Conservation (phyloP, 345 rosid species). For the Nasturtium officinale region DNA sequence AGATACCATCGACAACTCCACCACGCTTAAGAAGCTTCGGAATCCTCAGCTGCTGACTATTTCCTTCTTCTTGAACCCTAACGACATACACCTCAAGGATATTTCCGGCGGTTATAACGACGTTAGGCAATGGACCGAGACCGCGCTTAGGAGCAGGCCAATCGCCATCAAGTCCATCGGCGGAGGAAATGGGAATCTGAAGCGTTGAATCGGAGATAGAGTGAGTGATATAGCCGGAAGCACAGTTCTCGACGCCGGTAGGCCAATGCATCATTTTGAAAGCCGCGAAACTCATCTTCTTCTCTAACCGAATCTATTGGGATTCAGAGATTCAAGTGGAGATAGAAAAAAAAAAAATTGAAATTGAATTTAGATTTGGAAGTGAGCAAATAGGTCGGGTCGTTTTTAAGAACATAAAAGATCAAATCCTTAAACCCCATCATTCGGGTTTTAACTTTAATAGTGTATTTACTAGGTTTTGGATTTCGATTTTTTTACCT, state of each 20-base stretch:
- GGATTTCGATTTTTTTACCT: too few relatives aligned
- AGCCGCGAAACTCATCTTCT: slow-evolving; percentile 93
- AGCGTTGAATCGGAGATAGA: slow-evolving; percentile 61
- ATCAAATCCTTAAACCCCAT: slow-evolving; percentile 2
- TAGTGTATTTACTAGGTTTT: too few relatives aligned
- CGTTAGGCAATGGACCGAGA: slow-evolving; percentile 75
- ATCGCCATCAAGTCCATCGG: slow-evolving; percentile 71
- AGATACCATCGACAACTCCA: slow-evolving; percentile 76
- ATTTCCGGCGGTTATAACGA: slow-evolving; percentile 72
- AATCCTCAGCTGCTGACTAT: slow-evolving; percentile 46
- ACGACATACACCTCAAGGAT: slow-evolving; percentile 81
- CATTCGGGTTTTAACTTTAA: too few relatives aligned
- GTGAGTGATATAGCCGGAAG: slow-evolving; percentile 83
- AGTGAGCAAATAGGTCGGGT: slow-evolving; percentile 17
- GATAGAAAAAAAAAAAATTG: background rate
- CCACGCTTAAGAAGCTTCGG: slow-evolving; percentile 63
- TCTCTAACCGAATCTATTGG: slow-evolving; percentile 7
- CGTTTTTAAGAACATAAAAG: background rate
- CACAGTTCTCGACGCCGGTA: slow-evolving; percentile 81
- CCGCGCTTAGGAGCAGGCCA: slow-evolving; percentile 59
- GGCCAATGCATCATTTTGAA: slow-evolving; percentile 98
- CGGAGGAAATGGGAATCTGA: slow-evolving; percentile 54
- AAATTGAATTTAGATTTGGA: background rate
- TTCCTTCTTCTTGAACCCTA: slow-evolving; percentile 75
- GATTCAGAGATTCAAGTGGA: slow-evolving; percentile 19